Base-by-base conservation (phyloP, 306 rosid species). In the Cucumis hystrix region DNA sequence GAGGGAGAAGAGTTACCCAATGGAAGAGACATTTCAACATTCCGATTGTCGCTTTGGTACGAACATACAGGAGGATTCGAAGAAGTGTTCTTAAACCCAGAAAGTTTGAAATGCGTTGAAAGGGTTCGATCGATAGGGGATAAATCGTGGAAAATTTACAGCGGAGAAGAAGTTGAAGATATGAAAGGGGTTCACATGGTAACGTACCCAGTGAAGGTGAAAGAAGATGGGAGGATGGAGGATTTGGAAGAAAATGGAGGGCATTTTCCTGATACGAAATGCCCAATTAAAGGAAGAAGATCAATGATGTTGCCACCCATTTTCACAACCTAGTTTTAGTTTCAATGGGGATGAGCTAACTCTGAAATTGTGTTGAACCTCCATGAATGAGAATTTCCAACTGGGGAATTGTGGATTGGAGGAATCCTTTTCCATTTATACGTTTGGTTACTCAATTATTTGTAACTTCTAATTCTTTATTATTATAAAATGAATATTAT, bases 111-210 rank as follows among this genome's bases (percentile, higher is more conserved):
- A 54, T 85, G 91, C 25, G 87, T 81, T 52, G 6, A 57, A 41
- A 73, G 52, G 56, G 39, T 85, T 75, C 77, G 82, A 25, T 52
- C 47, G 7, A 87, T 93, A 8, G 98, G 87, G 55, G 93, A 93
- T 41, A 64, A 79, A 76, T 89, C 84, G 89, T 89, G 97, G 98
- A 63, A 69, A 41, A 79, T 82, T 43, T 91, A 89, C 82, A 86
- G 75, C 4, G 85, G 79, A 37, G 92, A 91, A 58, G 88, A 87
- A 70, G 65, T 83, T 60, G 81, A 83, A 12, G 96, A 93, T 81
- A 91, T 91, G 98, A 84, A 88, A 81, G 91, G 88, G n/a, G 93
- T 88, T 68, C 98, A 93, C 77, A 88, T 91, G 35, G 86, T 89
- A 28, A 84, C 85, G 41, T 93, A 91, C 67, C 98, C 98, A 20